phyloP scores from a whole-genome alignment of 495 filamentous ascomycete species.

The Daldinia vernicosa region DNA sequence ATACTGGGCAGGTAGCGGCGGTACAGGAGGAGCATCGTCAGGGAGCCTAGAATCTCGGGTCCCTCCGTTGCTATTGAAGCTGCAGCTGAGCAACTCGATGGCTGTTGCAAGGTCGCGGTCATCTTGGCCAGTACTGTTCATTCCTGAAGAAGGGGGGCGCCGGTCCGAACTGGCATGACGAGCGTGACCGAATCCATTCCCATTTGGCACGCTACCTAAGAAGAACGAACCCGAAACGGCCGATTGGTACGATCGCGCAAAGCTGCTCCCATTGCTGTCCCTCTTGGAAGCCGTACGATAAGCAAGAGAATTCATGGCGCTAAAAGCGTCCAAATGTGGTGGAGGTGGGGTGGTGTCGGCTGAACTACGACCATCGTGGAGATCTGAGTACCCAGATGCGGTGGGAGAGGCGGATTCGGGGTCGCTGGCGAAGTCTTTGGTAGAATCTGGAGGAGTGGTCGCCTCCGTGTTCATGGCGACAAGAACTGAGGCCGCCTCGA shows the following conservation, averaged over 20 bases:
- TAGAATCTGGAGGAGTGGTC: slow-evolving; percentile 65
- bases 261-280: slow-evolving; percentile 71
- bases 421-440: slow-evolving; percentile 75
- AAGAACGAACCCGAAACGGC: slow-evolving; percentile 64
- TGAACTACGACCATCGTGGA: slow-evolving; percentile 73
- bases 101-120: slow-evolving; percentile 88
- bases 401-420: slow-evolving; percentile 82
- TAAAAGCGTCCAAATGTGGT: slow-evolving; percentile 62
- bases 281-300: slow-evolving; percentile 64
- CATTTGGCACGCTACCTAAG: slow-evolving; percentile 58
- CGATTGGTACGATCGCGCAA: slow-evolving; percentile 88
- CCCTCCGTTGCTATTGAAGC: slow-evolving; percentile 76
- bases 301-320: slow-evolving; percentile 51
- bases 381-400: slow-evolving; percentile 78
- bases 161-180: slow-evolving; percentile 64
- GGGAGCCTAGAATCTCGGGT: slow-evolving; percentile 74
- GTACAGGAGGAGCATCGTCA: slow-evolving; percentile 84
- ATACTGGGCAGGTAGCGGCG: slow-evolving; percentile 78
- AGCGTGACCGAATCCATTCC: slow-evolving; percentile 61
- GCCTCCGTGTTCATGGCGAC: slow-evolving; percentile 82
- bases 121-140: slow-evolving; percentile 71
- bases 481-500: slow-evolving; percentile 94
- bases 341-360: slow-evolving; percentile 77
- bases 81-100: slow-evolving; percentile 87
- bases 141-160: slow-evolving; percentile 68